Conservation (phyloP, 257 asterid genomes). For the Nicotiana undulata region DNA sequence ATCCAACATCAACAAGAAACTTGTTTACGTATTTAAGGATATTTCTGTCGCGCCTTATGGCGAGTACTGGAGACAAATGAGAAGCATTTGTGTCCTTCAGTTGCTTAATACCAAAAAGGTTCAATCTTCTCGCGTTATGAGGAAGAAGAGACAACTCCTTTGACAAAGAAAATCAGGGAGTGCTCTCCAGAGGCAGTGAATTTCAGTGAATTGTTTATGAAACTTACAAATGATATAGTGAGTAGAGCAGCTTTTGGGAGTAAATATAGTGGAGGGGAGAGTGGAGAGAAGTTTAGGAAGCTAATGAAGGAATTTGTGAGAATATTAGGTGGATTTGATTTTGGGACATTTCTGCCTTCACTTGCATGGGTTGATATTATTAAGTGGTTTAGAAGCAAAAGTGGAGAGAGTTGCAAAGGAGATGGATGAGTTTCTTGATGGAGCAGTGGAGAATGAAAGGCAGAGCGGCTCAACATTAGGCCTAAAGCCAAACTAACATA, state of each 20-base stretch:
- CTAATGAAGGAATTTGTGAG: conserved; percentile 16
- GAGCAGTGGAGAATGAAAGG: too few relatives aligned
- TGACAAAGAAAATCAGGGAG: conserved; percentile 6
- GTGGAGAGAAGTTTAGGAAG: conserved; percentile 22
- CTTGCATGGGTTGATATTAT: conserved; percentile 24
- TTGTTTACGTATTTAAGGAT: conserved; percentile 20
- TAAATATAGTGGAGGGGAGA: conserved; percentile 22
- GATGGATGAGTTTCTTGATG: conserved; percentile 31
- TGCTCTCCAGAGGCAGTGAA: background rate
- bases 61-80: conserved; percentile 37
- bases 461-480: too few relatives aligned
- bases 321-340: conserved; percentile 17
- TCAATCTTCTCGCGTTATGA: conserved; percentile 19
- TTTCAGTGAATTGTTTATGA: conserved; percentile 20
- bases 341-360: conserved; percentile 38
- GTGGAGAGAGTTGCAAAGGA: conserved; percentile 21
- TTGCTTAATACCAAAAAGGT: conserved; percentile 38
- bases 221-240: conserved; percentile 28
- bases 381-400: conserved; percentile 24
- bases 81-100: conserved; percentile 38
- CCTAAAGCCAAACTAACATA: too few relatives aligned
- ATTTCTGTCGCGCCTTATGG: conserved; percentile 31
- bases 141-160: conserved; percentile 33
- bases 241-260: conserved; percentile 40
- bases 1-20: conserved; percentile 11